Evolutionary conservation across 2,329 filamentous ascomycete genomes (phyloP).

Genomic region (Diaporthe caulivora): DNA sequence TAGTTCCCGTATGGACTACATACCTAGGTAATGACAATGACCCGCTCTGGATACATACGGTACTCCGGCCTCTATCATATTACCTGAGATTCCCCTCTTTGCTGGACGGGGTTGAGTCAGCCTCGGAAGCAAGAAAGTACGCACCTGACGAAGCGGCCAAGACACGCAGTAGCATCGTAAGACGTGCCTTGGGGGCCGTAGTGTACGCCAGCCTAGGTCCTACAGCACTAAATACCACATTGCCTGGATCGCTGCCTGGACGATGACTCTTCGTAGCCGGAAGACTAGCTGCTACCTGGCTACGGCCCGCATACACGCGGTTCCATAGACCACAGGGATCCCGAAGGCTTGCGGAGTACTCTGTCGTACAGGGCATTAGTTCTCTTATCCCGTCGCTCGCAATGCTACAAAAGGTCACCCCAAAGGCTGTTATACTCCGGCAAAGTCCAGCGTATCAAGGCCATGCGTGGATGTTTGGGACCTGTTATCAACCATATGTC

Average conservation of each 20-base stretch:
- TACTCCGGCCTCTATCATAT: neutral
- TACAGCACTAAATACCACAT: neutral
- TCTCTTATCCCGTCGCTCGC: no score
- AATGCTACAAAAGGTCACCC: neutral
- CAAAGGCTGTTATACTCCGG: neutral
- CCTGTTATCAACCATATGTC: no score
- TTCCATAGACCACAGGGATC: neutral
- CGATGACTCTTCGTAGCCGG: neutral
- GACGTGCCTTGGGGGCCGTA: neutral
- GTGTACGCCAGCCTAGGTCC: neutral
- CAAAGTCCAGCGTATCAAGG: no score
- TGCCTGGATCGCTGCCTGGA: neutral
- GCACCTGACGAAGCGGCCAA: neutral
- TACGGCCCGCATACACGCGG: neutral
- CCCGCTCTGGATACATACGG: neutral
- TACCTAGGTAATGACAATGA: neutral
- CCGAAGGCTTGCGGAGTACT: neutral
- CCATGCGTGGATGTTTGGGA: no score
- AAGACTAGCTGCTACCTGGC: no score
- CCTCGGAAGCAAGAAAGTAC: neutral
- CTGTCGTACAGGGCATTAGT: no score
- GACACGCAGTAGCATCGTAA: neutral
- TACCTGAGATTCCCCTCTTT: neutral
- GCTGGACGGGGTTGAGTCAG: neutral
- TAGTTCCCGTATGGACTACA: neutral